Percentiles rank a stretch among this genome's conserved stretches.
Conservation (phyloP, 768 basidiomycete species). For the Plicaturopsis crispa region DNA sequence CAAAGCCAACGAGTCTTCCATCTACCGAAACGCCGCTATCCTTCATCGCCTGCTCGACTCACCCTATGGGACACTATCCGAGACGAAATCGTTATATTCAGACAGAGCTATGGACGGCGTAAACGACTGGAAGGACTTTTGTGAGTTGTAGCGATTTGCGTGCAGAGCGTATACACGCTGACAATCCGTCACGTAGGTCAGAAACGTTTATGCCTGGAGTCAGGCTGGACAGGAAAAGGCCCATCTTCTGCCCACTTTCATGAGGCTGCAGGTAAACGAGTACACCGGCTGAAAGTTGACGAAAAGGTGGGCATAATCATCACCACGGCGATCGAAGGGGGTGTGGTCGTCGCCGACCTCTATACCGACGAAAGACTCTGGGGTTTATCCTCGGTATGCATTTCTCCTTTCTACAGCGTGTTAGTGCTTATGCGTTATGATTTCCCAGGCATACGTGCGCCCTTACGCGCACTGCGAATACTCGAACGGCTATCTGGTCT, state of each 20-base stretch:
- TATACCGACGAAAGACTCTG: conserved; percentile 44
- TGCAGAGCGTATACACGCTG: conserved; percentile 1
- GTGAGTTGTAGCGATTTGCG: conserved; percentile 28
- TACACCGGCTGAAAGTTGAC: conserved; percentile 77
- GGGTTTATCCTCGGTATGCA: conserved; percentile 47
- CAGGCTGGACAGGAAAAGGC: conserved; percentile 48
- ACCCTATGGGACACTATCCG: conserved; percentile 16
- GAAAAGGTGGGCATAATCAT: conserved; percentile 52
- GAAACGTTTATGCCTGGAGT: conserved; percentile 34
- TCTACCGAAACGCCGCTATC: conserved; percentile 55
- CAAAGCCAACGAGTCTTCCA: conserved; percentile 32
- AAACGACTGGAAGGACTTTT: conserved; percentile 50
- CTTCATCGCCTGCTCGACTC: conserved; percentile 38
- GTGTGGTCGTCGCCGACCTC: conserved; percentile 52
- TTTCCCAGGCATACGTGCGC: conserved; percentile 40
- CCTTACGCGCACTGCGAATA: conserved; percentile 68
- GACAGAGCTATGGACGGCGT: conserved; percentile 29
- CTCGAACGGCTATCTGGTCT: conserved; percentile 60
- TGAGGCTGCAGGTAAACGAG: conserved; percentile 22
- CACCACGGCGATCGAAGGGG: conserved; percentile 46
- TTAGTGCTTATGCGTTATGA: conserved; percentile 6
- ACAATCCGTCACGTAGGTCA: conserved; percentile 26
- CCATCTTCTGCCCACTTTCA: conserved; percentile 24
- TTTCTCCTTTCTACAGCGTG: neutral
- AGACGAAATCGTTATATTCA: conserved; percentile 23